These are phyloP conservation scores for Cytospora leucostoma DNA, from an alignment of 2,329 filamentous ascomycete species.

Conservation along the genomic window DNA sequence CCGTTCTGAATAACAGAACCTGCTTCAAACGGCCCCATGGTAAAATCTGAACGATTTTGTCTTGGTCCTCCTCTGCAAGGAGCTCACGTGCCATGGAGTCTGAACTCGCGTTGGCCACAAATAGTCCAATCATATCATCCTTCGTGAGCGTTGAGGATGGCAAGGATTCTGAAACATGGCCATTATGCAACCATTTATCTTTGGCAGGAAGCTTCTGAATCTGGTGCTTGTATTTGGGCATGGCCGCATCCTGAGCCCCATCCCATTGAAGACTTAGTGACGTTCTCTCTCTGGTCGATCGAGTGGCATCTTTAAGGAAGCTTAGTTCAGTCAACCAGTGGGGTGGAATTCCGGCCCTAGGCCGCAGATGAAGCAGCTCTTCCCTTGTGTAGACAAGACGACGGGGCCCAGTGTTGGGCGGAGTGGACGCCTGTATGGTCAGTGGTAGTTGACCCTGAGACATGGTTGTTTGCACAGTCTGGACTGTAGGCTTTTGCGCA, in stretches of 20 bases:
- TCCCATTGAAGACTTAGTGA: background rate
- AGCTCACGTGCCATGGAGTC: slow-evolving; percentile 81
- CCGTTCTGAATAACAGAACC: slow-evolving; percentile 80
- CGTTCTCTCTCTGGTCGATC: background rate
- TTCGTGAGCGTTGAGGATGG: slow-evolving; percentile 62
- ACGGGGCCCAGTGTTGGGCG: background rate
- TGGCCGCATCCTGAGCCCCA: background rate
- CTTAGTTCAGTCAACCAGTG: slow-evolving; percentile 3
- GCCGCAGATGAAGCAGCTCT: slow-evolving; percentile 6
- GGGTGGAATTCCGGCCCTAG: background rate
- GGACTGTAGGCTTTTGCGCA: background rate
- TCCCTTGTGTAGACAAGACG: background rate
- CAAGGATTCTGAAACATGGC: slow-evolving; percentile 51
- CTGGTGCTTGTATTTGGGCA: background rate
- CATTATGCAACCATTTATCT: background rate
- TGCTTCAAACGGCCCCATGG: slow-evolving; percentile 79
- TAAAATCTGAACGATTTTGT: slow-evolving; percentile 77
- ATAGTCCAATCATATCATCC: slow-evolving; percentile 74
- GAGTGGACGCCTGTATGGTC: background rate
- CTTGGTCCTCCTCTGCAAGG: slow-evolving; percentile 78
- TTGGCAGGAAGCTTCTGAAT: background rate
- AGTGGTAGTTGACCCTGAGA: background rate
- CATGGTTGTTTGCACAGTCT: background rate
- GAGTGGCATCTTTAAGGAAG: slow-evolving; percentile 1
- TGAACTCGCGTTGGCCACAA: slow-evolving; percentile 81